Conservation (phyloP, 176 grass and related monocot genomes). For the Tillandsia leiboldiana region DNA sequence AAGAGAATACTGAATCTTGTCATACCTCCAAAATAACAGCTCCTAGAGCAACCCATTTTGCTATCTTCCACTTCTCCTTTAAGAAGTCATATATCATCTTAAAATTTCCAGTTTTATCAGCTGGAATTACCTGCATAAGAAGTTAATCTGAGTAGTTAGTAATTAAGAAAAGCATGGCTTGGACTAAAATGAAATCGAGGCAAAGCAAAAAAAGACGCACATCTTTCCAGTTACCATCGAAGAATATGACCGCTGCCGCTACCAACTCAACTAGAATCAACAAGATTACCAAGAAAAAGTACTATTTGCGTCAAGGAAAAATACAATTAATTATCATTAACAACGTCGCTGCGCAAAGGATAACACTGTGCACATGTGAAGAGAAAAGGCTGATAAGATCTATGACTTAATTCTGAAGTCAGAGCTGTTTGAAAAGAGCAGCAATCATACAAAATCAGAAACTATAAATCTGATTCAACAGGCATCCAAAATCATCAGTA, state of each 20-base stretch:
- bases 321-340: too few species aligned
- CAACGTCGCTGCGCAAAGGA: too few species aligned
- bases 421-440: too few species aligned
- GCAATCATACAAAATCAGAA: too few species aligned
- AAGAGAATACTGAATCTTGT: neutral
- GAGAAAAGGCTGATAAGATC: too few species aligned
- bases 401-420: too few species aligned
- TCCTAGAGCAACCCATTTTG: slow-evolving; percentile 82
- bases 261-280: slow-evolving; percentile 63
- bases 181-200: neutral
- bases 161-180: slow-evolving; percentile 10
- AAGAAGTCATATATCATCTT: slow-evolving; percentile 75
- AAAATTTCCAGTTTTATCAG: slow-evolving; percentile 71
- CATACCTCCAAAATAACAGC: slow-evolving; percentile 70
- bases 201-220: slow-evolving; percentile 37
- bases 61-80: slow-evolving; percentile 82
- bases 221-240: slow-evolving; percentile 93
- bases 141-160: neutral
- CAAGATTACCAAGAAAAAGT: slow-evolving; percentile 66
- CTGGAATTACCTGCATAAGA: slow-evolving; percentile 63
- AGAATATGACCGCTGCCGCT: slow-evolving; percentile 94
- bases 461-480: too few species aligned
- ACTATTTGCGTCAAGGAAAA: slow-evolving; percentile 47
- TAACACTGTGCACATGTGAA: too few species aligned
- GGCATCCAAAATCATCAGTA: too few species aligned